Percentiles rank a stretch among this genome's conserved stretches.
phyloP scores from a whole-genome alignment of 2,329 filamentous ascomycete species.

The Penicillium sp. region DNA sequence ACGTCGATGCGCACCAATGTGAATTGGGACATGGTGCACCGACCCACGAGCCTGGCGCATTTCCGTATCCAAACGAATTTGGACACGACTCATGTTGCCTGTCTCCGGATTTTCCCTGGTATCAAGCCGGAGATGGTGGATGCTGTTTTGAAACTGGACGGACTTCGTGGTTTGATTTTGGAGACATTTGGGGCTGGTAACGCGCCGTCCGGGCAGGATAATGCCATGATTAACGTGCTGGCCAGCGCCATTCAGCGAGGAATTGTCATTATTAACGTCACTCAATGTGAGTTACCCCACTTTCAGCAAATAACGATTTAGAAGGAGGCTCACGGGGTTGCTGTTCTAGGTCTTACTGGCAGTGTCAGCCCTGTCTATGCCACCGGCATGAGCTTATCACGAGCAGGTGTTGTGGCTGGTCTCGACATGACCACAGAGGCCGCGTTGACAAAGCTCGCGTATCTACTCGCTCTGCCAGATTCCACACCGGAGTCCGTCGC shows the following conservation, averaged over 20 bases:
- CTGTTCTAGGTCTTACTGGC: constrained; percentile 54
- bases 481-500: constrained; percentile 67
- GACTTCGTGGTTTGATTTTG: constrained; percentile 76
- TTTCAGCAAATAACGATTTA: constrained; percentile 28
- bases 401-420: constrained; percentile 84
- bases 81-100: constrained; percentile 86
- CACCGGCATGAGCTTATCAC: constrained; percentile 72
- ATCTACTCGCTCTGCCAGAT: constrained; percentile 70
- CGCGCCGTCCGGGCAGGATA: constrained; percentile 78
- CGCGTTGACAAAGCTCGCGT: constrained; percentile 86
- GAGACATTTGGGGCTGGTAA: constrained; percentile 95
- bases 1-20: constrained; percentile 79
- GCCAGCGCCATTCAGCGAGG: constrained; percentile 74
- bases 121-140: constrained; percentile 94
- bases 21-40: constrained; percentile 73
- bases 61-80: constrained; percentile 74
- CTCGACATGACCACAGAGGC: constrained; percentile 88
- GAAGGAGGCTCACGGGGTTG: constrained; percentile 17
- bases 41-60: constrained; percentile 71
- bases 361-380: constrained; percentile 78
- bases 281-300: constrained; percentile 67
- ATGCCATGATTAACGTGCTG: constrained; percentile 75
- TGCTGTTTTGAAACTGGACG: constrained; percentile 74
- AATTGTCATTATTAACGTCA: constrained; percentile 86
- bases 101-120: constrained; percentile 85